A percentile compares a stretch with the other conserved stretches of the same genome.
Conservation (phyloP, 208 protist species). For the Angomonas deanei region DNA sequence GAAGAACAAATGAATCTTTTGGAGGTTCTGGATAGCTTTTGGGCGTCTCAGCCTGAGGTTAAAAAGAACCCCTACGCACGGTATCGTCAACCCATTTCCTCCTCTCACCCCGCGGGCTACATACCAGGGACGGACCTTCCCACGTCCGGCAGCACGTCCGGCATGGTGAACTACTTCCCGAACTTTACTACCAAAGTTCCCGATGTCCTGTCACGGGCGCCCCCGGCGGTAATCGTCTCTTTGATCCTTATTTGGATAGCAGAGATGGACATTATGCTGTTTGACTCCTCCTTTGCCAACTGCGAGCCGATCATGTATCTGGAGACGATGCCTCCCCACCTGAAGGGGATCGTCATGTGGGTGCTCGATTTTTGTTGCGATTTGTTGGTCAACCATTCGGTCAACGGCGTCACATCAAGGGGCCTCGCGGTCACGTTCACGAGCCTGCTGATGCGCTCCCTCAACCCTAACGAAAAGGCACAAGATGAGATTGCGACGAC, state of each 20-base stretch:
- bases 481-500: conserved; percentile 10
- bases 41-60: conserved; percentile 35
- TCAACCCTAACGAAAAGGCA: conserved; percentile 5
- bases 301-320: conserved; percentile 73
- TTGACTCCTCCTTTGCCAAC: conserved; percentile 54
- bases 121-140: conserved; percentile 54
- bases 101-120: conserved; percentile 64
- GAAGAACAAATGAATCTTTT: conserved; percentile 48
- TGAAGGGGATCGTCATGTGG: conserved; percentile 65
- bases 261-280: conserved; percentile 55
- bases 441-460: conserved; percentile 42
- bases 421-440: conserved; percentile 74
- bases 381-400: conserved; percentile 47
- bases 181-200: conserved; percentile 59
- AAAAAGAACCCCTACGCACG: conserved; percentile 21
- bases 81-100: conserved; percentile 41
- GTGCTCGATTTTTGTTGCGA: conserved; percentile 67
- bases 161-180: conserved; percentile 43
- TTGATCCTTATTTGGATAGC: conserved; percentile 71
- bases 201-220: conserved; percentile 48
- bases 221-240: conserved; percentile 63
- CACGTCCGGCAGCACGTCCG: conserved; percentile 25
- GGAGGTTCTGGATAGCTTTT: conserved; percentile 53
- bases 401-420: conserved; percentile 62
- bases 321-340: conserved; percentile 55